Percentiles rank a stretch among this genome's conserved stretches.
phyloP scores from a whole-genome alignment of 768 basidiomycete genomes.

The Trichaptum fuscoviolaceum region DNA sequence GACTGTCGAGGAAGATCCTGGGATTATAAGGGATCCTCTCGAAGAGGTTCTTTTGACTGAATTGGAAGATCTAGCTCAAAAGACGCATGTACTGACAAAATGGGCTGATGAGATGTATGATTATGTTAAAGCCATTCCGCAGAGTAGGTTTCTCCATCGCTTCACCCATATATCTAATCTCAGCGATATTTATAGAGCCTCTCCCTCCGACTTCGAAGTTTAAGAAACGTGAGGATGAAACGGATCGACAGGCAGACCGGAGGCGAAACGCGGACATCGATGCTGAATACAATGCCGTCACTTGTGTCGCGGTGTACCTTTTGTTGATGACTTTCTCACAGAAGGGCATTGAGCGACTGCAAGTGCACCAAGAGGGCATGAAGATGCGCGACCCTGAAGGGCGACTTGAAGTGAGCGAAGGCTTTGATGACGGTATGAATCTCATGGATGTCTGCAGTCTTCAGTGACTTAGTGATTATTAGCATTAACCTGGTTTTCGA shows the following conservation, averaged over 20 bases:
- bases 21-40: slow-evolving; percentile 50
- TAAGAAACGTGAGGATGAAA: slow-evolving; percentile 61
- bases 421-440: slow-evolving; percentile 70
- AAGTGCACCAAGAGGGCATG: slow-evolving; percentile 74
- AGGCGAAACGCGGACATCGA: slow-evolving; percentile 72
- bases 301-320: slow-evolving; percentile 86
- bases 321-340: slow-evolving; percentile 89
- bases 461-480: slow-evolving; percentile 12
- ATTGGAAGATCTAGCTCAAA: slow-evolving; percentile 91
- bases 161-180: slow-evolving; percentile 8
- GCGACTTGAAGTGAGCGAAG: slow-evolving; percentile 69
- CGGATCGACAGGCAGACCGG: slow-evolving; percentile 60
- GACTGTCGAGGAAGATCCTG: slow-evolving; percentile 35
- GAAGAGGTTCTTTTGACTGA: slow-evolving; percentile 78
- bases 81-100: slow-evolving; percentile 87
- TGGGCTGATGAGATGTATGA: slow-evolving; percentile 96
- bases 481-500: slow-evolving; percentile 89
- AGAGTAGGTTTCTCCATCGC: slow-evolving; percentile 50
- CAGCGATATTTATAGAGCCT: slow-evolving; percentile 48
- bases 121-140: slow-evolving; percentile 77
- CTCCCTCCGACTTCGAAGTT: slow-evolving; percentile 79
- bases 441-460: slow-evolving; percentile 10
- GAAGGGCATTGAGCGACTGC: slow-evolving; percentile 82
- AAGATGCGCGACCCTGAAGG: slow-evolving; percentile 76
- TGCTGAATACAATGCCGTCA: slow-evolving; percentile 78